Base-by-base conservation (phyloP, 2,329 filamentous ascomycete genomes). In the Aspergillus puulaauensis region DNA sequence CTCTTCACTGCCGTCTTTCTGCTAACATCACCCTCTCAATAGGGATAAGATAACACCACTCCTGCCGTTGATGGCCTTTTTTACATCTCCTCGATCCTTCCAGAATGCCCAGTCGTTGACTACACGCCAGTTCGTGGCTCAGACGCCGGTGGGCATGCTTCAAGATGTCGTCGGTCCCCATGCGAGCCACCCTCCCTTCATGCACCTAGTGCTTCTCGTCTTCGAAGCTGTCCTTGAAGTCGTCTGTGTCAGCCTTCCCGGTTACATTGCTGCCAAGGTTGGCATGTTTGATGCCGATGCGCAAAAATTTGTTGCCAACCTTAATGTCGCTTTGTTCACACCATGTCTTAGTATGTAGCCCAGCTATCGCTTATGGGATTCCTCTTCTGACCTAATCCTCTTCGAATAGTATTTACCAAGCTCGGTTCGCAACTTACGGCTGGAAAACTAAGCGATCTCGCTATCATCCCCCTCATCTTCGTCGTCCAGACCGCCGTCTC, bases 251-350 rank as follows among this genome's bases (percentile, higher is more conserved):
- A 93, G 90, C 74, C 77, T 97, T 65, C 95, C 95, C 0, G 95
- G 95, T 27, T 99, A 97, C 77, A 89, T 99, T 62, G 87, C 97
- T 54, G 95, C 95, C 12, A 83, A 90, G 40, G 83, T 91, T 67
- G 95, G 95, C 72, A 90, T 96, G 78, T 98, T 99, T 76, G 91
- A 96, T 76, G 91, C 91, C 62, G 92, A 96, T 52, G 90, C 93
- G 73, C 95, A 99, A 75, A 98, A 97, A 76, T 96, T 99, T 71
- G 82, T 97, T 51, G 93, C 95, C 54, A 97, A 99, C 71, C 82
- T 99, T 66, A 99, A 99, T 74, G 92, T 97, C 58, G 90, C 90
- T 79, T 83, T 99, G 43, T 99, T 99, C 76, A 99, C 95, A 31
- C 95, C 95, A 64, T 98, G 95, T 74, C 86, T 99, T 63, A 96